phyloP scores from a whole-genome alignment of 495 filamentous ascomycete species.

The Aspergillus coremiiformis region DNA sequence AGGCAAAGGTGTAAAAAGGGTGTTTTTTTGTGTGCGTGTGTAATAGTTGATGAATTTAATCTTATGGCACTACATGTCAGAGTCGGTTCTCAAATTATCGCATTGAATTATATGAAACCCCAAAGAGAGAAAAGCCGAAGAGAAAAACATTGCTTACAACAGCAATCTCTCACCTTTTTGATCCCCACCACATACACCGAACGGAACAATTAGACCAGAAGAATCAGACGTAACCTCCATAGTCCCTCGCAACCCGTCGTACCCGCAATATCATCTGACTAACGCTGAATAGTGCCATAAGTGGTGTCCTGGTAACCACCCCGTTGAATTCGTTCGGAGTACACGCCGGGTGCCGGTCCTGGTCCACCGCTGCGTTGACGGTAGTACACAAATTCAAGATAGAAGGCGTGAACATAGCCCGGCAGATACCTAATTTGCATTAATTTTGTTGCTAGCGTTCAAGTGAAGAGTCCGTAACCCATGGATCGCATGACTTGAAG shows the following conservation, averaged over 20 bases:
- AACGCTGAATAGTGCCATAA: constrained; percentile 43
- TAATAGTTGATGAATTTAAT: constrained; percentile 1
- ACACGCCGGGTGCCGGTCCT: constrained; percentile 62
- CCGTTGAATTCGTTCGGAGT: constrained; percentile 68
- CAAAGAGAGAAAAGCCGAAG: no score
- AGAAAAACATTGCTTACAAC: not conserved
- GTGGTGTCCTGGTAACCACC: constrained; percentile 46
- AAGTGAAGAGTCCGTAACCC: no score
- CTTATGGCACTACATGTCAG: not conserved
- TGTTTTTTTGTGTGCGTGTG: not conserved
- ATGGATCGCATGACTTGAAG: no score
- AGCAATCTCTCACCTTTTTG: no score
- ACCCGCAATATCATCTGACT: not conserved
- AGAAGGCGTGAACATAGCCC: constrained; percentile 85
- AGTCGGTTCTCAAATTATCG: not conserved
- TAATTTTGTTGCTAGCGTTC: not conserved
- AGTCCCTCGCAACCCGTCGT: not conserved
- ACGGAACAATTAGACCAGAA: not conserved
- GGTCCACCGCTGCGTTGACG: constrained; percentile 50
- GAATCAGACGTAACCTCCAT: not conserved
- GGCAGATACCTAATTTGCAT: constrained; percentile 54
- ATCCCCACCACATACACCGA: no score
- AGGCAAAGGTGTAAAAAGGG: constrained; percentile 2
- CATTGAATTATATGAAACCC: not conserved
- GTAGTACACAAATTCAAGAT: constrained; percentile 83